A percentile compares a stretch with the other conserved stretches of the same genome.
These are phyloP conservation scores for Penicillium palitans DNA, from an alignment of 2,329 filamentous ascomycete species.

Conservation along the genomic window DNA sequence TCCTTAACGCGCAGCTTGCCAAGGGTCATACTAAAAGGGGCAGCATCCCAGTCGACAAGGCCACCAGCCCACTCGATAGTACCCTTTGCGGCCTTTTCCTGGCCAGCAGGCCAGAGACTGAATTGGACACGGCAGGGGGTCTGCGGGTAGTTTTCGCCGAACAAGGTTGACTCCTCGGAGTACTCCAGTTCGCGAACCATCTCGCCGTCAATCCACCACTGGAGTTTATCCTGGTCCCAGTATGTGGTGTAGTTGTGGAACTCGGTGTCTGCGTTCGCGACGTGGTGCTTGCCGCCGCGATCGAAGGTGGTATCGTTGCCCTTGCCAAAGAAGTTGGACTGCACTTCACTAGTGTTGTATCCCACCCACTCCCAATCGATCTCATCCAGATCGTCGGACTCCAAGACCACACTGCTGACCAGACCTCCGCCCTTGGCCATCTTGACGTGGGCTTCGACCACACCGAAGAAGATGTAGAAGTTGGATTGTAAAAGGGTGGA, in stretches of 20 bases:
- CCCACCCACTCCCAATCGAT: constrained; percentile 67
- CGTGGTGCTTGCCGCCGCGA: constrained; percentile 73
- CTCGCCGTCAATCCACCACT: constrained; percentile 66
- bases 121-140: constrained; percentile 71
- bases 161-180: constrained; percentile 52
- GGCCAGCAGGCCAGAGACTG: constrained; percentile 68
- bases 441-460: constrained; percentile 75
- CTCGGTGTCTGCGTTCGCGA: constrained; percentile 56
- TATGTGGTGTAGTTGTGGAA: constrained; percentile 58
- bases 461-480: constrained; percentile 85
- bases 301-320: constrained; percentile 75
- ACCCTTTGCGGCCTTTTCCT: constrained; percentile 34
- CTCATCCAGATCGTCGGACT: constrained; percentile 82
- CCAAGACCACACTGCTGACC: constrained; percentile 76
- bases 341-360: constrained; percentile 47
- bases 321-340: constrained; percentile 97
- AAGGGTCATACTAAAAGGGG: constrained; percentile 73
- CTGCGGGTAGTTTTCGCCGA: constrained; percentile 65
- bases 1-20: constrained; percentile 60
- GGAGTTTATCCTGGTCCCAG: constrained; percentile 65
- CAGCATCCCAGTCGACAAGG: constrained; percentile 63
- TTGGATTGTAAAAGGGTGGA: constrained; percentile 76
- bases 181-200: constrained; percentile 63
- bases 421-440: constrained; percentile 73
- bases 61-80: constrained; percentile 71